Evolutionary conservation across 75 land plant species (phyloP), one percentile per base, ranked within the genome.

Genomic region (Selaginella tamariscina): DNA sequence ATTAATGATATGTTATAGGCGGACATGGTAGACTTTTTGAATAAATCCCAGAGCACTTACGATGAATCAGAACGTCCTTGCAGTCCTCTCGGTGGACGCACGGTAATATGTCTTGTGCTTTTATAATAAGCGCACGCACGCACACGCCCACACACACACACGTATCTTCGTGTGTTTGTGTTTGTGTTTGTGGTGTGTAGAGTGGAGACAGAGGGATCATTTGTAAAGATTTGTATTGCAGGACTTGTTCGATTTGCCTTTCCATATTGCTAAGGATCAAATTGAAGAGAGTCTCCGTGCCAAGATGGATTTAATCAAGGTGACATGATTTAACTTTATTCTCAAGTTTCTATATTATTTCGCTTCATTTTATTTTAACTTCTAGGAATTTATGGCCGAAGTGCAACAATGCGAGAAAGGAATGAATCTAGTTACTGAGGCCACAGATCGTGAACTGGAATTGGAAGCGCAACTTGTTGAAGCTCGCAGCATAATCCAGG

Each of bases 401-500:
- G 74, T 94, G 33, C 99, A 94, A 76, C 91, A 87, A 75, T 83
- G 83, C 57, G 86, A 90, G 57, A 85, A 85, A 24, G 91, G 73
- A 20, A 72, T 87, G 22, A 80, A 90, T 30, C 83, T 85, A 32
- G 80, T 79, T 22, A 87, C 87, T 74, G 99, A 94, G 69, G 90
- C 84, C 32, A 90, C 85, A 65, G 99, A 94, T 31, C 85, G 99
- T 56, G 99, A 90, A 73, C 91, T 90, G 32, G 97, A 88, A 69
- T 79, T 94, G 62, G 99, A 94, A 81, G 99, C 99, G 56, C 96
- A 94, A 70, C 96, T 94, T 77, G 96, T 94, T 55, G 99, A 94
- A 81, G 99, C 99, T 65, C 80, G 88, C 32, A 90, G 96, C 76
- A 94, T 94, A 55, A 94, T 94, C 31, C 86, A 92, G 54, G 99